Evolutionary conservation across 2,329 filamentous ascomycete species (phyloP), one percentile per base, ranked within the genome.

Genomic region (Delphinella strobiligena): DNA sequence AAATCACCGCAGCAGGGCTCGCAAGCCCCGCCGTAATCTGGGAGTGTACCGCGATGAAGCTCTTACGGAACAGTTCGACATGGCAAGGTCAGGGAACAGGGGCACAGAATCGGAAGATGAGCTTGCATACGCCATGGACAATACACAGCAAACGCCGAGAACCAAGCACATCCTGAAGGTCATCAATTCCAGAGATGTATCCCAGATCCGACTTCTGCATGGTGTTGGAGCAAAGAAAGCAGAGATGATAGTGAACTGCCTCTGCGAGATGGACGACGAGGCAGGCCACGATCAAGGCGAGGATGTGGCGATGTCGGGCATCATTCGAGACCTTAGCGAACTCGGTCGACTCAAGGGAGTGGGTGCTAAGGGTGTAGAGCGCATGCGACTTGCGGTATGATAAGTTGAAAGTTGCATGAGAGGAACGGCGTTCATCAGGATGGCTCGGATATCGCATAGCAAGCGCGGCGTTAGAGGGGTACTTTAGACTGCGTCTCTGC

Each of bases 201-300:
- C 63, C 11, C 67, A 73, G 53, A 86, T 87, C 58, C 73, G 72
- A 51, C 62, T 73, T 3, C 66, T 87, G 1, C 75, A 76, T 30
- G 82, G 82, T 2, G 78, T 87, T 9, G 82, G 82, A 0, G 68
- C 75, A 1, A 86, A 85, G 63, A 82, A 79, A 56, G 82, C 82
- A 2, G 65, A 69, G 42, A 61, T 60, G 9, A 71, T 71, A 29
- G 67, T 70, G 1, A 63, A 64, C 30, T 64, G 59, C 44, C 48
- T 71, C 10, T 59, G 64, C 22, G 66, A 68, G 46, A 57, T 67
- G 55, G 63, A 65, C n/a, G 55, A 58, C 11, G 61, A 54, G 4
- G 19, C 31, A 40, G 44, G 35, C 17, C 41, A 41, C 34, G 36
- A 41, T 40, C 45, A 17, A 40, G 43, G 22, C 33, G 29, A 30